These are phyloP conservation scores for Aspergillus texensis DNA, from an alignment of 2,329 filamentous ascomycete genomes.

Conservation along the genomic window DNA sequence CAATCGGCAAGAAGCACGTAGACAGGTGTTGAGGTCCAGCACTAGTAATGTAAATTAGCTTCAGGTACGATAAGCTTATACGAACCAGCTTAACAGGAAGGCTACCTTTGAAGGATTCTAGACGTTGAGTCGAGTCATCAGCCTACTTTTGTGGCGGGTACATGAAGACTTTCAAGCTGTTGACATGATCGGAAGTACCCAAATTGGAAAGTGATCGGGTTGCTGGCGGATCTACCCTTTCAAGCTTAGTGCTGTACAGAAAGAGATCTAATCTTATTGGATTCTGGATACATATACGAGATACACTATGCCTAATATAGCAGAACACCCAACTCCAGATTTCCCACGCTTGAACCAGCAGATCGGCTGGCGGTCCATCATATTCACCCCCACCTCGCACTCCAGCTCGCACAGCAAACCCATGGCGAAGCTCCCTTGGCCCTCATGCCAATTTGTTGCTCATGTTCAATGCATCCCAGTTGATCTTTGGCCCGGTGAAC, in stretches of 20 bases:
- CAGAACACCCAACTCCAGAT: neutral
- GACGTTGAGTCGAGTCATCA: neutral
- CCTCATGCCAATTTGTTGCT: neutral
- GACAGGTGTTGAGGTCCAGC: neutral
- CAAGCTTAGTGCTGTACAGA: neutral
- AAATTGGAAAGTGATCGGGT: no score
- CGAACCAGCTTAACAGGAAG: neutral
- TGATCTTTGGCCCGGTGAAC: slow-evolving; percentile 17
- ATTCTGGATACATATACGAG: neutral
- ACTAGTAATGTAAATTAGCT: neutral
- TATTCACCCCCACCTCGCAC: neutral
- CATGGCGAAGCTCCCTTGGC: neutral
- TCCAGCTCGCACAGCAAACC: neutral
- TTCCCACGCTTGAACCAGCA: neutral
- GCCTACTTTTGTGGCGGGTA: neutral
- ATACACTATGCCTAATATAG: neutral
- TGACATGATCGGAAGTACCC: no score
- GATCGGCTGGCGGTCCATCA: neutral
- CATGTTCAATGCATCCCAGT: slow-evolving; percentile 9
- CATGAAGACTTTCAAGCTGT: neutral
- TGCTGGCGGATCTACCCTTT: neutral
- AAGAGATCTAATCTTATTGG: neutral
- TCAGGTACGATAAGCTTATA: neutral
- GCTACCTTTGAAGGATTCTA: neutral
- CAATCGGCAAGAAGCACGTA: neutral